Conservation (phyloP, 2,329 filamentous ascomycete species). For the Volutella citrinella region DNA sequence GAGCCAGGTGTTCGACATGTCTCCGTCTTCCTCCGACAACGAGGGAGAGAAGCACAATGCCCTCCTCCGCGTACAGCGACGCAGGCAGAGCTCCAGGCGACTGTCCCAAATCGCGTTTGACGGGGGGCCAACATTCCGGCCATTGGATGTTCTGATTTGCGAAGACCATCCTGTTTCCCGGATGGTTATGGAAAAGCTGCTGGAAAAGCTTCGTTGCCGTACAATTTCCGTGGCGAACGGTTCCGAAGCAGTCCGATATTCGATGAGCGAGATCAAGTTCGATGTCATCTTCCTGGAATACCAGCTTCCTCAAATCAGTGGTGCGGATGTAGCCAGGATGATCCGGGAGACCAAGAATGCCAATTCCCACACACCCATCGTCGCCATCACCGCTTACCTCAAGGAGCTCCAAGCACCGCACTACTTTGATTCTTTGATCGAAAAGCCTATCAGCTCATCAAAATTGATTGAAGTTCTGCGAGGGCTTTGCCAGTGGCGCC, state of each 20-base stretch:
- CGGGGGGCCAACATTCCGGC: conserved; percentile 82
- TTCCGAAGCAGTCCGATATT: conserved; percentile 87
- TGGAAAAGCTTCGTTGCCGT: conserved; percentile 92
- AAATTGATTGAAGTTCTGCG: conserved; percentile 88
- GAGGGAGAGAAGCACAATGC: conserved; percentile 91
- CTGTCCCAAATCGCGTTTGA: conserved; percentile 87
- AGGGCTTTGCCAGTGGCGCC: conserved; percentile 89
- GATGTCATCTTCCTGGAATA: conserved; percentile 99
- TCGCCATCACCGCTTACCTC: conserved; percentile 95
- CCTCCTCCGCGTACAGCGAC: conserved; percentile 84
- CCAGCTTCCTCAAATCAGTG: conserved; percentile 91
- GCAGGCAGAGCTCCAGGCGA: conserved; percentile 91
- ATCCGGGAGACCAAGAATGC: conserved; percentile 94
- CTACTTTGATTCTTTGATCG: conserved; percentile 91
- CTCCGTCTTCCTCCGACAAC: conserved; percentile 95
- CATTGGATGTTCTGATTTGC: conserved; percentile 91
- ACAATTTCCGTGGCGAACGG: conserved; percentile 91
- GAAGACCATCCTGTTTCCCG: conserved; percentile 96
- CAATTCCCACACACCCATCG: conserved; percentile 91
- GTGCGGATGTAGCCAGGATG: conserved; percentile 94
- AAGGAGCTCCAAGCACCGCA: conserved; percentile 94
- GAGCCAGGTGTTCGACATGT: conserved; percentile 94
- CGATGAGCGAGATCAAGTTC: conserved; percentile 96
- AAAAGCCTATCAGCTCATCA: conserved; percentile 91
- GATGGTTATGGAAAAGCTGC: conserved; percentile 96